Evolutionary conservation across 1,284 basidiomycete species (phyloP), one percentile per base, ranked within the genome.

Genomic region (Cutaneotrichosporon sp.): DNA sequence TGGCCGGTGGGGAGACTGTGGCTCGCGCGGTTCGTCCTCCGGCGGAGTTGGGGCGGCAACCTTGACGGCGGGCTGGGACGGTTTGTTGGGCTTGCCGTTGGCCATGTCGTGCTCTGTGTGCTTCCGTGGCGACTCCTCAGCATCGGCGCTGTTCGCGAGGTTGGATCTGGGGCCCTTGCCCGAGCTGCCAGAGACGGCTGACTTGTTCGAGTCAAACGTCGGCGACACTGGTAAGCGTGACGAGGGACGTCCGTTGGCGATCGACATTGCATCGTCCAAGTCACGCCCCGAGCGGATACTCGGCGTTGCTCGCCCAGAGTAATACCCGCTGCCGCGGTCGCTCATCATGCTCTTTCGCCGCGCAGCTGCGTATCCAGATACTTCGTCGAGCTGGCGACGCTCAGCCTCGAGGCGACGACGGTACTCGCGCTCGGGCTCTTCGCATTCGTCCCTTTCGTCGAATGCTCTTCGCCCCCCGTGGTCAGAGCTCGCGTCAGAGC

Each of bases 371-470:
- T 65, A 61, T 1, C 63, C 60, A 3, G 69, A 70, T 5, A 70
- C 66, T 36, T 69, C 71, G 50, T 72, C 71, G 44, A 69, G 30
- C 37, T 67, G 46, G 46, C 65, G 62, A n/a, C 69, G 51, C 50
- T 74, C 72, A n/a, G 58, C 52, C 21, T 72, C 68, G 23, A 65
- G 43, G n/a, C 66, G 54, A 20, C 63, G 50, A 22, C 68, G 55
- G 14, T 66, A 63, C 51, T 70, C 69, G 13, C 65, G 64, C 45
- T 68, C 67, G 4, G 68, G 64, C 46, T 60, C 49, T 9, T 56
- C 51, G n/a, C 48, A 20, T 8, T 56, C 55, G 3, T 45, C 55
- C 22, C 21, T 45, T 34, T 21, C 52, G 35, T 26, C 35, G 53
- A 35, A 9, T 14, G 30, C 8, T 45, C 35, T 12, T 8, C 34